Evolutionary conservation across 148 eudicot species (phyloP).

Genomic region (Rhododendron vialii): DNA sequence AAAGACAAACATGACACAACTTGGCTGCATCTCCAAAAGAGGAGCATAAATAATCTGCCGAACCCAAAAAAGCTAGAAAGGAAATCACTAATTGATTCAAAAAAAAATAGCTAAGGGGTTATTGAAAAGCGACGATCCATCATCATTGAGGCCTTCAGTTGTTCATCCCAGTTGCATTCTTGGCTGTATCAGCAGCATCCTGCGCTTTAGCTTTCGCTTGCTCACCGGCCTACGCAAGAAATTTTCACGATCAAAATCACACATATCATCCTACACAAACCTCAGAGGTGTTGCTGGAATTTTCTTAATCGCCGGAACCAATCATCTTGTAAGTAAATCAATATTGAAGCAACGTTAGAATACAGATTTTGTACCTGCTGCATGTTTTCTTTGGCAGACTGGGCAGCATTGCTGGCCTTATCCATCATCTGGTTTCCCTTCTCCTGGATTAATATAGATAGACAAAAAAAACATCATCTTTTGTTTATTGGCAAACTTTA

Average conservation of each 20-base stretch:
- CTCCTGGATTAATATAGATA: conserved; percentile 25
- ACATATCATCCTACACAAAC: background rate
- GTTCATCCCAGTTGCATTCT: conserved; percentile 64
- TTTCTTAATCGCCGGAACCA: background rate
- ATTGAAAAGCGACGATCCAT: background rate
- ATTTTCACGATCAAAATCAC: background rate
- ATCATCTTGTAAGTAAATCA: background rate
- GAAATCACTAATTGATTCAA: background rate
- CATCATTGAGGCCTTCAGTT: conserved; percentile 20
- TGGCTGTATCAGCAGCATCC: conserved; percentile 49
- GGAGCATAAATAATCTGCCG: background rate
- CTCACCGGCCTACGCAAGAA: conserved; percentile 42
- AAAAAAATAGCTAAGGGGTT: background rate
- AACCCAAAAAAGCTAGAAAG: background rate
- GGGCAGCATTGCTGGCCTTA: conserved; percentile 52
- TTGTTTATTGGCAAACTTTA: background rate
- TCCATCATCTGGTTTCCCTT: conserved; percentile 58
- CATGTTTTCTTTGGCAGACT: conserved; percentile 45
- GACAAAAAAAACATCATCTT: background rate
- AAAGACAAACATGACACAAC: background rate
- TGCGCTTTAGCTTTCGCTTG: conserved; percentile 49
- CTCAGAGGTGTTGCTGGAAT: background rate
- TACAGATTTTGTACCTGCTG: conserved; percentile 31
- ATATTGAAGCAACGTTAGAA: background rate
- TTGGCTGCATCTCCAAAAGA: background rate